phyloP scores from a whole-genome alignment of 2,329 filamentous ascomycete species.

The Aotearoamyces nothofagi region DNA sequence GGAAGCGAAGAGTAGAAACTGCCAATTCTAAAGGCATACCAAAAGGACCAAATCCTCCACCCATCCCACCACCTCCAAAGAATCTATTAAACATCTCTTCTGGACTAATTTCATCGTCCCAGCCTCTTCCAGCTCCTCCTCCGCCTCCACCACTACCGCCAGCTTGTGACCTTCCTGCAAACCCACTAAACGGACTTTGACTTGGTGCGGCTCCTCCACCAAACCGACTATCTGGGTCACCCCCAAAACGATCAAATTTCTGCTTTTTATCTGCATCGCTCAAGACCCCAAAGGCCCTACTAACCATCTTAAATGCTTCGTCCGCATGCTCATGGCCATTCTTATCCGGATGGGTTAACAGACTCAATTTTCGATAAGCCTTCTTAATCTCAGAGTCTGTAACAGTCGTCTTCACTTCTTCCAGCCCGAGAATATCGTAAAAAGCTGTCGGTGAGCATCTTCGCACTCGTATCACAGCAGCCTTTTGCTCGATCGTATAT shows the following conservation, averaged over 20 bases:
- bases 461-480: constrained; percentile 78
- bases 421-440: constrained; percentile 83
- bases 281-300: constrained; percentile 80
- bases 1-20: no score
- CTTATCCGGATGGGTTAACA: constrained; percentile 96
- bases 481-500: constrained; percentile 82
- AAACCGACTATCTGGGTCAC: constrained; percentile 83
- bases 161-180: constrained; percentile 29
- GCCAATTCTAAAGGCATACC: constrained; percentile 32
- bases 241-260: constrained; percentile 78
- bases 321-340: constrained; percentile 92
- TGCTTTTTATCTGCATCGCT: constrained; percentile 88
- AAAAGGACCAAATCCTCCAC: constrained; percentile 48
- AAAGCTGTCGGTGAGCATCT: constrained; percentile 75
- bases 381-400: constrained; percentile 88
- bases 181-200: constrained; percentile 49
- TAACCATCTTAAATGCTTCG: constrained; percentile 98
- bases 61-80: constrained; percentile 56
- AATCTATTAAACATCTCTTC: constrained; percentile 97
- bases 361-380: constrained; percentile 84
- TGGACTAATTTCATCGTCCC: constrained; percentile 84
- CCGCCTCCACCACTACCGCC: constrained; percentile 14
- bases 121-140: constrained; percentile 38
- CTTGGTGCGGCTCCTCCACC: constrained; percentile 40
- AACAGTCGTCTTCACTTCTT: constrained; percentile 44